phyloP scores from a whole-genome alignment of 2,329 filamentous ascomycete genomes.

The Podosphaera xanthii region DNA sequence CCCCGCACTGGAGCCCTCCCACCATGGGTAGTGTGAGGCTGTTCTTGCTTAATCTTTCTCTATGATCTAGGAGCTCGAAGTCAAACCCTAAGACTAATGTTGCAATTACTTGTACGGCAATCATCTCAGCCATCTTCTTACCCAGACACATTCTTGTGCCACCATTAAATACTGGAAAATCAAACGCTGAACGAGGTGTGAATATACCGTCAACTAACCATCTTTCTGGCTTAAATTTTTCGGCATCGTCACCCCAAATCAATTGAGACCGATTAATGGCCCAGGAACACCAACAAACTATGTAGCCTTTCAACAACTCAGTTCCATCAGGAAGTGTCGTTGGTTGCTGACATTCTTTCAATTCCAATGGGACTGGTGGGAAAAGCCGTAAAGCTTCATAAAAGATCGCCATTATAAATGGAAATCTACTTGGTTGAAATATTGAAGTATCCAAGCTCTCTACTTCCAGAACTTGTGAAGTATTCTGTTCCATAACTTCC shows the following conservation, averaged over 20 bases:
- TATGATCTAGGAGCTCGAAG: slow-evolving; percentile 21
- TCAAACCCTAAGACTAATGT: slow-evolving; percentile 27
- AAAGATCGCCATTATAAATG: slow-evolving; percentile 37
- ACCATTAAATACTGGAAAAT: slow-evolving; percentile 43
- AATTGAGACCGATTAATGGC: slow-evolving; percentile 34
- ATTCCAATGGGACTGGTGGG: slow-evolving; percentile 42
- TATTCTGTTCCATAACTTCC: too few relatives aligned
- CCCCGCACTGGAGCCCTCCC: slow-evolving; percentile 26
- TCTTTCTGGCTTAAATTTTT: slow-evolving; percentile 30
- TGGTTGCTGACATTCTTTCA: slow-evolving; percentile 31
- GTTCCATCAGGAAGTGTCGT: slow-evolving; percentile 37
- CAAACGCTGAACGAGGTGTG: slow-evolving; percentile 24
- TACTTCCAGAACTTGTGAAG: too few relatives aligned
- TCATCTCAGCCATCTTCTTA: slow-evolving; percentile 38
- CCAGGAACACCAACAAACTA: slow-evolving; percentile 42
- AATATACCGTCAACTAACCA: slow-evolving; percentile 27
- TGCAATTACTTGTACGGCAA: slow-evolving; percentile 33
- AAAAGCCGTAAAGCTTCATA: slow-evolving; percentile 38
- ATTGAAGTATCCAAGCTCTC: slow-evolving; percentile 4
- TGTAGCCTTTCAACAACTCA: slow-evolving; percentile 26
- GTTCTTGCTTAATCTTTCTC: slow-evolving; percentile 30
- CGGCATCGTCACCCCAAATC: slow-evolving; percentile 34
- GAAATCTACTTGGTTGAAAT: slow-evolving; percentile 19
- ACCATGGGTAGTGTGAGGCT: slow-evolving; percentile 43
- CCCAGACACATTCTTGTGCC: slow-evolving; percentile 37